phyloP scores from a whole-genome alignment of 495 filamentous ascomycete genomes.

The Barbatosphaeria neglecta region DNA sequence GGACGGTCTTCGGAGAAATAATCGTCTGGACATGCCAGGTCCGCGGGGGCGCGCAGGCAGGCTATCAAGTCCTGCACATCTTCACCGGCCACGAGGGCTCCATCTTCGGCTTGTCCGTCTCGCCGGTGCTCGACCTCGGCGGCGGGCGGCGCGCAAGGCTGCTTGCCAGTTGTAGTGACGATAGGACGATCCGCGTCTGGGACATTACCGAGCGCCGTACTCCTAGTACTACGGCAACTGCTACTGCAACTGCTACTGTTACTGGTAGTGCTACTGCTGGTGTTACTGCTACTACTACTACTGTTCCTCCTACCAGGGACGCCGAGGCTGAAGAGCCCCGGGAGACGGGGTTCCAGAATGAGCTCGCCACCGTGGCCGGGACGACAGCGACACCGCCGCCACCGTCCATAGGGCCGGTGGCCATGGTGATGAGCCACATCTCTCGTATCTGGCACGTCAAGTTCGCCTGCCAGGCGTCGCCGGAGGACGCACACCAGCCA shows the following conservation, averaged over 20 bases:
- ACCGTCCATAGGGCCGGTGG: constrained; percentile 31
- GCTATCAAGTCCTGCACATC: constrained; percentile 47
- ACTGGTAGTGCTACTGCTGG: neutral
- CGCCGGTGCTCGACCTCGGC: constrained; percentile 36
- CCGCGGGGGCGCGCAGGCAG: constrained; percentile 1
- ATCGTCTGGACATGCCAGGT: constrained; percentile 70
- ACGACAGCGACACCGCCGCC: constrained; percentile 6
- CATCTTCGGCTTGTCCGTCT: constrained; percentile 78
- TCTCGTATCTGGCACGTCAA: constrained; percentile 83
- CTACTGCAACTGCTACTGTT: neutral
- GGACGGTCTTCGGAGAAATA: constrained; percentile 89
- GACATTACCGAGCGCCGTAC: constrained; percentile 61
- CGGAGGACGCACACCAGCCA: neutral
- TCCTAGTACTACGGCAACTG: constrained; percentile 10
- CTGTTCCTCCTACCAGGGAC: constrained; percentile 6
- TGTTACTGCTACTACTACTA: neutral
- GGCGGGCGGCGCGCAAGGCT: constrained; percentile 36
- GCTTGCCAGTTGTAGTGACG: constrained; percentile 88
- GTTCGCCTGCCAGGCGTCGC: constrained; percentile 32
- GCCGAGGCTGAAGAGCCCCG: constrained; percentile 19
- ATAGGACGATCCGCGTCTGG: constrained; percentile 85
- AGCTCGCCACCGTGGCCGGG: constrained; percentile 17
- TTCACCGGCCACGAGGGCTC: constrained; percentile 90
- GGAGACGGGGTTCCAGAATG: constrained; percentile 36
- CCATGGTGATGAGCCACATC: constrained; percentile 67